A percentile compares a stretch with the other conserved stretches of the same genome.
Evolutionary conservation across 2,329 filamentous ascomycete species (phyloP).

Genomic region (Lasiodiplodia sp.): DNA sequence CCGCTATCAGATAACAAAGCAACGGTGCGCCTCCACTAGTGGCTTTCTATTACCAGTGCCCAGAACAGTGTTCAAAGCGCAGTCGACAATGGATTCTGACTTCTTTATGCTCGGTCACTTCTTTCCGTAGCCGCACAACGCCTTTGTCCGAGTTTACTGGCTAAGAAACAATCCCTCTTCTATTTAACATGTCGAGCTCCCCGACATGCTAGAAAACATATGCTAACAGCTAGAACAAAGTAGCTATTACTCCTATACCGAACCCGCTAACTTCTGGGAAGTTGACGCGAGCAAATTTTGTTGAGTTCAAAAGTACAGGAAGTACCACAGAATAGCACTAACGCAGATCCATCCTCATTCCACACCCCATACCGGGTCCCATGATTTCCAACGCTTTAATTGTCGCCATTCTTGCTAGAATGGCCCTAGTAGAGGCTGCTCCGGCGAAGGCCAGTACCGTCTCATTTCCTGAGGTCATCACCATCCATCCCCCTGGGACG

Average conservation of each 20-base stretch:
- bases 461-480: conserved; percentile 1
- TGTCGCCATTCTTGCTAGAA: conserved; percentile 5
- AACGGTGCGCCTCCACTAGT: not conserved
- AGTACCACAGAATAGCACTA: too few relatives aligned
- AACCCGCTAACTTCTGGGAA: not conserved
- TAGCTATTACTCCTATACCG: too few relatives aligned
- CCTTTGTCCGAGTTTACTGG: not conserved
- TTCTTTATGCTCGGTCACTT: not conserved
- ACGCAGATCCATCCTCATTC: too few relatives aligned
- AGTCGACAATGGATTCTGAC: not conserved
- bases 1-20: not conserved
- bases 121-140: not conserved
- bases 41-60: not conserved
- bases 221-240: too few relatives aligned
- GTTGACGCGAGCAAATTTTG: not conserved
- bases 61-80: not conserved
- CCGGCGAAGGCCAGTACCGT: not conserved
- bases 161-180: not conserved
- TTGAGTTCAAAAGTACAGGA: not conserved
- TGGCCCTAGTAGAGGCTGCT: conserved; percentile 1
- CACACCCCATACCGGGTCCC: too few relatives aligned
- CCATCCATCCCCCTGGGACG: conserved; percentile 4
- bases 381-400: conserved; percentile 5
- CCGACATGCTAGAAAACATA: not conserved
- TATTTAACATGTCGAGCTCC: not conserved